Evolutionary conservation across 352 stramenopile genomes (phyloP), one percentile per base, ranked within the genome.

Genomic region (Phytophthora sansomeana): DNA sequence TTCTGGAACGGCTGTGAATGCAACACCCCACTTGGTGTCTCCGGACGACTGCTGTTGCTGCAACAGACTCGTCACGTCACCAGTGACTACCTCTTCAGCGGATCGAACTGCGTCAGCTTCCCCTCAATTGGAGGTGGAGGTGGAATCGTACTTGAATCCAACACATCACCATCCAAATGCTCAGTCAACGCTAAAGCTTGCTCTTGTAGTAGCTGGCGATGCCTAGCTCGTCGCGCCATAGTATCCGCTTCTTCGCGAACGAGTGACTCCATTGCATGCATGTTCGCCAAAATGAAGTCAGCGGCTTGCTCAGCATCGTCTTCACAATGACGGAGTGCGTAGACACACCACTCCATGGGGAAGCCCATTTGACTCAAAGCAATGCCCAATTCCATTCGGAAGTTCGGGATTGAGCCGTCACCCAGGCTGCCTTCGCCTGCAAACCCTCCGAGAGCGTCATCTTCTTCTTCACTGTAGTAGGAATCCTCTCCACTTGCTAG

Each of bases 311-410:
- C 87, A 0, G 83, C 76, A 63, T 96, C 87, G 32, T 96, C 89
- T 50, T 95, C 85, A 61, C 89, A 95, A 41, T 95, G 85, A 19
- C 79, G 78, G 3, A 95, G 50, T 30, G 89, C 87, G 44, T 95
- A 95, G 5, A 96, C 63, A 43, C 87, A 96, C 87, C 87, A 96
- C 9, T 96, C 87, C 77, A 96, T 92, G 0, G 85, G 84, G 54
- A 96, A 95, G 0, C 89, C 89, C 87, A 96, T 94, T 60, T 95
- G 83, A 53, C 80, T 94, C 6, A 96, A 57, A 6, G 81, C 80
- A 1, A 85, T 94, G 6, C 81, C 84, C 29, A 95, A 66, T 46
- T 95, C 87, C 74, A 96, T 90, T 8, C 89, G 85, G 58, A 95
- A 94, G 74, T 93, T 95, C 2, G 86, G 88, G 29, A 93, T 90